Conservation (phyloP, 2,329 filamentous ascomycete species). For the Xylariaceae sp. region DNA sequence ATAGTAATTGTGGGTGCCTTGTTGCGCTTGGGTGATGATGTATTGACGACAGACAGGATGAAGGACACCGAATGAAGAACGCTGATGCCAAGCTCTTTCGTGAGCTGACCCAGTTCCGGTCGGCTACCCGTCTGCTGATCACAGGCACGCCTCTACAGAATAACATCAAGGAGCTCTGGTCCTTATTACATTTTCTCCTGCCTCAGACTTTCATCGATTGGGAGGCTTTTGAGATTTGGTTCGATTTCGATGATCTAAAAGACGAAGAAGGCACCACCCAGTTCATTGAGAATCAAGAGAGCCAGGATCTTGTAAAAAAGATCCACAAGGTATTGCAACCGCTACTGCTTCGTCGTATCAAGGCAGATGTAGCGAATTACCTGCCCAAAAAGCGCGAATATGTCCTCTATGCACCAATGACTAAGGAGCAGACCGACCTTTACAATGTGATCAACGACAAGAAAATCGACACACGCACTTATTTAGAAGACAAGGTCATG, state of each 20-base stretch:
- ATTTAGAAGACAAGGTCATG: slow-evolving; percentile 74
- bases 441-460: slow-evolving; percentile 65
- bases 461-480: slow-evolving; percentile 60
- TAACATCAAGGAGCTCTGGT: slow-evolving; percentile 93
- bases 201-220: slow-evolving; percentile 91
- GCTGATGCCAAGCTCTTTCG: slow-evolving; percentile 89
- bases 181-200: slow-evolving; percentile 85
- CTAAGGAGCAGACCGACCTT: slow-evolving; percentile 82
- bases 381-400: slow-evolving; percentile 98
- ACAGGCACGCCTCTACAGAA: slow-evolving; percentile 95
- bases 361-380: slow-evolving; percentile 85
- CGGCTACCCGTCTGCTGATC: slow-evolving; percentile 85
- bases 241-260: slow-evolving; percentile 89
- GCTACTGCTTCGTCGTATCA: slow-evolving; percentile 80
- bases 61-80: slow-evolving; percentile 96
- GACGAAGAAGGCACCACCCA: slow-evolving; percentile 76
- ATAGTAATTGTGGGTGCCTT: slow-evolving; percentile 73
- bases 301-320: slow-evolving; percentile 75
- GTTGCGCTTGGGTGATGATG: too few relatives aligned
- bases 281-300: slow-evolving; percentile 73
- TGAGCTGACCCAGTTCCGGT: slow-evolving; percentile 82
- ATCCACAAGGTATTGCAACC: slow-evolving; percentile 93
- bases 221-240: slow-evolving; percentile 92
- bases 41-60: slow-evolving; percentile 55
- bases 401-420: slow-evolving; percentile 89